These are phyloP conservation scores for Salicornia ramosissima DNA, from an alignment of 148 eudicot species.

Conservation along the genomic window DNA sequence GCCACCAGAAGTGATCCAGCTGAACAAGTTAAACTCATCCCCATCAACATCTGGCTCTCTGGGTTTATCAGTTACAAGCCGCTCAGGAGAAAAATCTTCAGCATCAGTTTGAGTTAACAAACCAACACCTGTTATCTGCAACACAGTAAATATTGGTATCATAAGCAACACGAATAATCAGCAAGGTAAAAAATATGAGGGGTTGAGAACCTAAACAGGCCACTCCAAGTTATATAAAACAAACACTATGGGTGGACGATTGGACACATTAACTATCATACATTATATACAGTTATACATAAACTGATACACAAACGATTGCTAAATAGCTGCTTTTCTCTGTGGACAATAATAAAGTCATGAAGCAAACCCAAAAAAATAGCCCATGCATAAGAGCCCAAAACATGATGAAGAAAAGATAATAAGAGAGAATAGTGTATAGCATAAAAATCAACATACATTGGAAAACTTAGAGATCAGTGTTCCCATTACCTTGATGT, in stretches of 20 bases:
- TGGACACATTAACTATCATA: no score
- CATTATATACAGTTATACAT: no score
- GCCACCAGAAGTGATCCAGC: slow-evolving; percentile 60
- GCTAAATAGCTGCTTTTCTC: no score
- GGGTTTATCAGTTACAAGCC: slow-evolving; percentile 22
- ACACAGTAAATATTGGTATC: no score
- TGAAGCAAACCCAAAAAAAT: no score
- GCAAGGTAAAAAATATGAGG: no score
- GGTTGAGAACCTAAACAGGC: not conserved
- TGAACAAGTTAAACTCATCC: slow-evolving; percentile 44
- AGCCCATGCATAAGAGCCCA: not conserved
- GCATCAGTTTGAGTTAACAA: slow-evolving; percentile 62
- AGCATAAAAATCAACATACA: not conserved
- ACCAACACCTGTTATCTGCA: slow-evolving; percentile 81
- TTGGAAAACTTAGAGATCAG: slow-evolving; percentile 1
- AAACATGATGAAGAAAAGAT: not conserved
- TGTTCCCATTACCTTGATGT: slow-evolving; percentile 52
- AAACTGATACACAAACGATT: no score
- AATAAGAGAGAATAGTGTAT: not conserved
- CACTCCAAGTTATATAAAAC: not conserved
- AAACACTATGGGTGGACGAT: no score
- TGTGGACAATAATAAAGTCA: no score
- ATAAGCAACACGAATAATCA: slow-evolving; percentile 1
- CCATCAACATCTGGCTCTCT: slow-evolving; percentile 32
- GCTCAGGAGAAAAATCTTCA: slow-evolving; percentile 33